Base-by-base conservation (phyloP, 2,329 filamentous ascomycete genomes). In the Fusarium nygamai region DNA sequence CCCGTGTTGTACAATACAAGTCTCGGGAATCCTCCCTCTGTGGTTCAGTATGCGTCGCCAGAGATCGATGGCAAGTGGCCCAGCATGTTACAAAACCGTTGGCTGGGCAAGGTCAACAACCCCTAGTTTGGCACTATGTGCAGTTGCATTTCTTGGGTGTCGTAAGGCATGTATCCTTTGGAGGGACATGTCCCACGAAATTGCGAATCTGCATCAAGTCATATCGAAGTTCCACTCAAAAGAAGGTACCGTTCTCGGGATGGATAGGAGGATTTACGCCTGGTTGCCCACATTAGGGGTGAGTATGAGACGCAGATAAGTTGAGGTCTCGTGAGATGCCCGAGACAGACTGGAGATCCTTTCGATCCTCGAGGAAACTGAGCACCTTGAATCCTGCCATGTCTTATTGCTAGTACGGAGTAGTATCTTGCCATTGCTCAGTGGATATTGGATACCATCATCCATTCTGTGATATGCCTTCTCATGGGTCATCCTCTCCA, bases 281-380 rank as follows among this genome's bases (percentile, higher is more conserved):
- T 76, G 59, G 64, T 60, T 65, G 68, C 58, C 63, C 58, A 36
- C 47, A 56, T 54, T 27, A 53, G 64, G 67, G 61, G 60, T 33
- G 43, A 39, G 31, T 46, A 46, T 36, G 60, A 58, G 64, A 58
- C 61, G 36, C 47, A 51, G 56, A 60, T 64, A 69, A 64, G 61
- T 66, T 61, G 46, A 70, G 64, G 72, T 74, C 74, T 74, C 53
- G 71, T 71, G 68, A 70, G 69, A 67, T 68, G 67, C 60, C 59
- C 56, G 47, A 56, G 72, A 56, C 64, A 72, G 64, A 34, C 33
- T 43, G 60, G 59, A 59, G 61, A 68, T 72, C 65, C 65, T 70
- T 51, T 62, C 61, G 63, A 73, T 64, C 66, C 53, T 34, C 65
- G 62, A 63, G 65, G 47, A 66, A 69, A 72, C 64, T 57, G 70